Conservation (phyloP, 495 filamentous ascomycete genomes). For the Aspergillus bridgeri region DNA sequence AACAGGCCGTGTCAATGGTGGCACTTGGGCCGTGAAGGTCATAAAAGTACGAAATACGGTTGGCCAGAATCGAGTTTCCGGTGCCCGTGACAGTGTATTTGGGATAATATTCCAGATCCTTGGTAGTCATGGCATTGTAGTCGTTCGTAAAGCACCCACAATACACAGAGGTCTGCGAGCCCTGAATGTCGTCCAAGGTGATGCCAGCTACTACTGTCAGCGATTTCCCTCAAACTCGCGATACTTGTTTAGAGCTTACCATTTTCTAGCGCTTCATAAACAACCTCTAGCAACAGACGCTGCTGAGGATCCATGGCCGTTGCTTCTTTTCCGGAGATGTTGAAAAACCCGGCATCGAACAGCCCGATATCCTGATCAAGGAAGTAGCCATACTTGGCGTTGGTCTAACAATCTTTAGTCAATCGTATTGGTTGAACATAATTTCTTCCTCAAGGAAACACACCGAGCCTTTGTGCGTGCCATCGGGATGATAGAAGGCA, state of each 20-base stretch:
- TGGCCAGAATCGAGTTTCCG: conserved; percentile 12
- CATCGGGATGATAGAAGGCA: conserved; percentile 1
- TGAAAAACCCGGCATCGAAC: neutral
- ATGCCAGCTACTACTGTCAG: conserved; percentile 9
- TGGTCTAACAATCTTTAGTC: neutral
- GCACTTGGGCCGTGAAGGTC: conserved; percentile 24
- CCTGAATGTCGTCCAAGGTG: conserved; percentile 1
- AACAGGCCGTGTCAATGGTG: conserved; percentile 33
- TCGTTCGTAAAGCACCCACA: conserved; percentile 14
- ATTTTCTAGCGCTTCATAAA: conserved; percentile 29
- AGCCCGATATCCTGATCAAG: neutral
- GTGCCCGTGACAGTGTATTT: conserved; percentile 6
- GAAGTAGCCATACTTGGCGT: neutral
- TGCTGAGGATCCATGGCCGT: conserved; percentile 22
- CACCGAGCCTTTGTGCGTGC: neutral
- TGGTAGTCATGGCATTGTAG: conserved; percentile 8
- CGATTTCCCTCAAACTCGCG: neutral
- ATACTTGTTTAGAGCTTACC: neutral
- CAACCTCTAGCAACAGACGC: conserved; percentile 21
- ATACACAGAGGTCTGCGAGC: conserved; percentile 19
- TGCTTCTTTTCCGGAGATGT: neutral
- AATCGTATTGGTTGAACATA: neutral
- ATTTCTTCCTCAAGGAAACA: neutral
- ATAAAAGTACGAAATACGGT: conserved; percentile 30
- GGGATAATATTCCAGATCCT: neutral